A percentile compares a stretch with the other conserved stretches of the same genome.
Conservation (phyloP, 192 early-diverging fungal genomes). For the Linderina pennispora region DNA sequence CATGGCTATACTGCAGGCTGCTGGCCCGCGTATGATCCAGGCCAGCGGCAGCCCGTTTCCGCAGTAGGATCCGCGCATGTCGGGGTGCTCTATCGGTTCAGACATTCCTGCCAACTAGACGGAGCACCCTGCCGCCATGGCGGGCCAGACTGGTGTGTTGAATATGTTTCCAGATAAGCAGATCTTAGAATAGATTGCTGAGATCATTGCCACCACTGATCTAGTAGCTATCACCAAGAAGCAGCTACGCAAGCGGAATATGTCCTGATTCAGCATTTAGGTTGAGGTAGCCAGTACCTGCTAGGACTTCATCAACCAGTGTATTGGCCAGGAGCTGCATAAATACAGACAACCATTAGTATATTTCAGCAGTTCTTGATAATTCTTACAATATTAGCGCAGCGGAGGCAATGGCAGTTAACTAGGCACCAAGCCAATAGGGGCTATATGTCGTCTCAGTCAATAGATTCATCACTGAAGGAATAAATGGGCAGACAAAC, state of each 20-base stretch:
- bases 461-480: too few relatives aligned
- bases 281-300: constrained; percentile 64
- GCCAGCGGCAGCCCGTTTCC: constrained; percentile 14
- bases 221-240: constrained; percentile 98
- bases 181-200: constrained; percentile 58
- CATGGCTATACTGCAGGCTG: too few relatives aligned
- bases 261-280: constrained; percentile 61
- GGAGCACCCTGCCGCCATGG: background rate
- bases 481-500: too few relatives aligned
- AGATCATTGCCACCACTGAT: constrained; percentile 81
- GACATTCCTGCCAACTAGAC: background rate
- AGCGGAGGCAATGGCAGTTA: too few relatives aligned
- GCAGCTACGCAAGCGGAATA: constrained; percentile 86
- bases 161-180: constrained; percentile 55
- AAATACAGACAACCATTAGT: too few relatives aligned
- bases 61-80: constrained; percentile 24
- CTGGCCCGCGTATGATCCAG: constrained; percentile 34
- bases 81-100: constrained; percentile 6
- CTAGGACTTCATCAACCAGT: constrained; percentile 83
- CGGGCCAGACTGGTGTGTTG: background rate
- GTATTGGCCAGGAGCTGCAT: constrained; percentile 56
- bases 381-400: too few relatives aligned
- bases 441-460: too few relatives aligned
- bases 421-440: too few relatives aligned
- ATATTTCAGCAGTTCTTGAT: too few relatives aligned